Evolutionary conservation across 2,329 filamentous ascomycete genomes (phyloP), one percentile per base, ranked within the genome.

Genomic region (Sarocladium oryzae): DNA sequence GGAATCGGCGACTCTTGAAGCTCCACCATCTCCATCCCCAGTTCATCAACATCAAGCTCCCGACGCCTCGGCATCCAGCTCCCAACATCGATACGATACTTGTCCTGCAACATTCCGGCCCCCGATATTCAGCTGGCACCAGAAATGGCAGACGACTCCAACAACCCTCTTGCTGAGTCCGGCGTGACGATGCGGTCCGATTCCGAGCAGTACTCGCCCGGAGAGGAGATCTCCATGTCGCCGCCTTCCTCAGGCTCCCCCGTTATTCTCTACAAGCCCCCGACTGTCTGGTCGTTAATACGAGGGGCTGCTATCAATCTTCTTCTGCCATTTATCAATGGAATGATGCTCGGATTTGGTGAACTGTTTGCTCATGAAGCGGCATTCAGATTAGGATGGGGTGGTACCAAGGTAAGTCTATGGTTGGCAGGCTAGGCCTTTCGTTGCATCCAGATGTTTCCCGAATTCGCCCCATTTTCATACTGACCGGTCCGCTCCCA

Each of bases 331-430:
- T 99, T 99, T 63, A 82, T 99, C 63, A 99, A 99, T 71, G 93
- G 93, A 43, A 81, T 99, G 76, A 99, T 99, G 93, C 72, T 99
- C 62, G 93, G 93, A 2, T 96, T 99, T 63, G 93, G 93, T 59
- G 93, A 99, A 72, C 72, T 99, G 49, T 92, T 99, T 68, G 93
- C 93, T 51, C 93, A 99, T 65, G 93, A 99, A 73, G 86, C 89
- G 49, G 93, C 93, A 2, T 99, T 92, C 65, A 77, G 92, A 62
- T 73, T 97, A 60, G 93, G 93, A 54, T 99, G 93, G 93, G 85
- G 87, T 56, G 86, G 86, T 51, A 97, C 93, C 54, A 95, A 93
- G 82, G 93, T 96, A 77, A 43, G 79, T 21, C 5, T 30, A 30
- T 13, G 13, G 13, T 13, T 13, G 13, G 28, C n/a, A 40, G 32